Evolutionary conservation across 495 filamentous ascomycete species (phyloP), one percentile per base, ranked within the genome.

Genomic region (Neurospora hispaniola): DNA sequence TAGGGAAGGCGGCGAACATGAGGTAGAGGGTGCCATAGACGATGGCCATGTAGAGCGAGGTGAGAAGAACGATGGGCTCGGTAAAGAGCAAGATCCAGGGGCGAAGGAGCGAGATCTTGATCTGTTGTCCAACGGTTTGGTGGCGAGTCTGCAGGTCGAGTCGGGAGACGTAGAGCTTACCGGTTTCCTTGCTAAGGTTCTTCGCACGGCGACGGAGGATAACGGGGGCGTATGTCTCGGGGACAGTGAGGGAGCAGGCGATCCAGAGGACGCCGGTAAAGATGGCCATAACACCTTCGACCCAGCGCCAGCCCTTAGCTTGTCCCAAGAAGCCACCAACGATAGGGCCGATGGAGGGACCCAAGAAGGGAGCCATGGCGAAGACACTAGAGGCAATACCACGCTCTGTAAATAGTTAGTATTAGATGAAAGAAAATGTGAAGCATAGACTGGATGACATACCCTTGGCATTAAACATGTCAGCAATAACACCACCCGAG

Each of bases 11-110:
- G 38, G 92, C 92, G 78, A 98, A 97, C 79, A 96, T 91, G 40
- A 97, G 86, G 79, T 98, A 97, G 1, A 97, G 81, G 12, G 94
- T 93, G 44, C 93, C 95, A 74, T 97, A 87, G 44, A 97, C 79
- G 70, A 97, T 87, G 23, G 93, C 92, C 40, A 92, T 78, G 76
- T 94, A 92, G 14, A 94, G 82, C 75, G 92, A 93, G 8, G 93
- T 86, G 68, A 92, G 86, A 66, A 94, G 80, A 66, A 93, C 91
- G 85, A 98, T 97, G 27, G 92, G 93, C 81, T 97, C 95, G 71
- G 89, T 78, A 70, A 90, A 84, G 42, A 98, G 86, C 16, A 98
- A 86, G 38, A 91, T 82, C 78, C 94, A 91, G 0, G 94, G 94
- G 9, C 94, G 86, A 42, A 89, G 88, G 1, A 89, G 78, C 12